Evolutionary conservation across 345 rosid species (phyloP), one percentile per base, ranked within the genome.

Genomic region (Populus alba): DNA sequence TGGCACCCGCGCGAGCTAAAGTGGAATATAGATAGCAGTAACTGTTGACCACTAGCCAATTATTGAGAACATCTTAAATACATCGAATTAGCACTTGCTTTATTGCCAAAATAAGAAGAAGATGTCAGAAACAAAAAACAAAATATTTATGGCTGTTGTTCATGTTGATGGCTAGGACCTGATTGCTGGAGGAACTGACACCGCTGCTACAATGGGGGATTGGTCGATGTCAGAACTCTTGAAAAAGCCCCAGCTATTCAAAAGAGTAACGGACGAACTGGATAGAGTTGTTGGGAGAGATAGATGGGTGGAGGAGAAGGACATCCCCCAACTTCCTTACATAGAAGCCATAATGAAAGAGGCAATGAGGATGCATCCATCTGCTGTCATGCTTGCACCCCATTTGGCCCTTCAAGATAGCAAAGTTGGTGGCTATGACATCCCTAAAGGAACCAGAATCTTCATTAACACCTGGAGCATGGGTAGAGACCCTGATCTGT

Each of bases 141-240:
- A 12, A 13, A 45, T 20, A 18, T 6, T 51, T 51, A 18, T 18
- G 6, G 57, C 6, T 18, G 1, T 18, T 68, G 1, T 18, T 68
- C 22, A 1, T 68, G 43, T 38, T 15, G 38, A 13, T 53, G 8
- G 4, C 63, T 73, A 91, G 94, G 94, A 89, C 55, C 18, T 89
- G 72, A 84, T 88, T 1, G 91, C 88, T 4, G 94, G 90, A 0
- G 94, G 92, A 31, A 91, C 94, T 0, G 92, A 91, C 77, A 89
- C 89, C 55, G 89, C 91, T 4, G 88, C 92, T 0, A 87, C 87
- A 22, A 89, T 89, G 1, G 83, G 87, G 20, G 94, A 91, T 79
- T 91, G 94, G 92, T 87, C 91, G 31, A 82, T 91, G 12, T 87
- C 90, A 0, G 92, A 89, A 70, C 68, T 89, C 0, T 10, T 88